Evolutionary conservation across 352 stramenopile species (phyloP), one percentile per base, ranked within the genome.

Genomic region (Blastocystis sp.): DNA sequence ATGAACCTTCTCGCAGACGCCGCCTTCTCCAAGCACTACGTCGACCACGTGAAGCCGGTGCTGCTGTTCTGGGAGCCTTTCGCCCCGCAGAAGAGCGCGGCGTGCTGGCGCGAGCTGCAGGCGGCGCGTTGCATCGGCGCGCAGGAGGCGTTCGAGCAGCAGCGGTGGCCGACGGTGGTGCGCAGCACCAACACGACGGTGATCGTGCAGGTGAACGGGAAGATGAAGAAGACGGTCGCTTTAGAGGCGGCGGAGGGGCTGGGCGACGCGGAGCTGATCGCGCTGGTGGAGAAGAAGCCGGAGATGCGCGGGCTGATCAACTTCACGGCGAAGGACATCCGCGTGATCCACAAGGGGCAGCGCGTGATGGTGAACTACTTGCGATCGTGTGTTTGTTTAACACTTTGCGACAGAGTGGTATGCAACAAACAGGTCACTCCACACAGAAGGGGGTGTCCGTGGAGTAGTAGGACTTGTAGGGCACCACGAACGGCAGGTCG

Each of bases 151-250:
- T 84, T 84, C 48, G 54, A 34, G n/a, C 4, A n/a, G 45, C 74
- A 84, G 38, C 3, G 17, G 38, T 84, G 74, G 74, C 74, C 74
- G 0, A 34, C 65, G 59, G 48, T 17, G 74, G 11, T 28, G 34
- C 45, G 40, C 34, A 42, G 34, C 4, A 62, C 57, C 9, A 52
- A 69, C 54, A 68, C 38, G 19, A 84, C n/a, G 7, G 74, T 54
- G 48, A 84, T 84, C 52, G 24, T 84, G 21, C 74, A 84, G 42
- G 52, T 84, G 17, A 84, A 84, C 34, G 74, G 74, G 21, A 84
- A 84, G 74, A 84, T 69, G 38, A 66, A 69, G 54, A 84, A 66
- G 48, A 84, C 74, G 42, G 9, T 84, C 11, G 6, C 9, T 52
- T 45, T 74, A 45, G 64, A n/a, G 2, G 34, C 69, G 45, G 57